These are phyloP conservation scores for Sonneratia caseolaris DNA, from an alignment of 345 rosid species.

Conservation along the genomic window DNA sequence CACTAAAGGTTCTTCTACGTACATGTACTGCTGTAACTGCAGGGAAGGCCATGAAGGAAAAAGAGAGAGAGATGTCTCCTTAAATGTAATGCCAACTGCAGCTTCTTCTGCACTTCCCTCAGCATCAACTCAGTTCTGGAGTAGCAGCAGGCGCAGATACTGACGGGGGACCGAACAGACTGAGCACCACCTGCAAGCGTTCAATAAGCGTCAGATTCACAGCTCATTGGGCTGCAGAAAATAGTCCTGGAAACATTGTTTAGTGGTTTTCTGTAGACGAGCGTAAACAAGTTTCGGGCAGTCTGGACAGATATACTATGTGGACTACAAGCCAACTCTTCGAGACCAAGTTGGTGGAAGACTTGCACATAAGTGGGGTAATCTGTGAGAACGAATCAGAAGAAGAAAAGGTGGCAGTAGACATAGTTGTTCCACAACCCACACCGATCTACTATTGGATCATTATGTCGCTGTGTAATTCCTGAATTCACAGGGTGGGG, in stretches of 20 bases:
- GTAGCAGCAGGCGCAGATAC: conserved; percentile 34
- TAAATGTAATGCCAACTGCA: neutral
- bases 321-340: no score
- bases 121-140: conserved; percentile 22
- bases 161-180: conserved; percentile 67
- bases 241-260: neutral
- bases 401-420: no score
- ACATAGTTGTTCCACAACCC: no score
- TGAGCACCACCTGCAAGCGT: conserved; percentile 60
- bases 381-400: no score
- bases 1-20: neutral
- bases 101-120: neutral
- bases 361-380: no score
- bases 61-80: neutral
- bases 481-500: neutral
- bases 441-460: no score
- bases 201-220: neutral
- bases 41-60: neutral
- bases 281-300: no score
- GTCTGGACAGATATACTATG: no score
- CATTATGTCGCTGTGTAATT: no score
- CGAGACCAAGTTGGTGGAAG: no score
- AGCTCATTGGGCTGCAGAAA: neutral
- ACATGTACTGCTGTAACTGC: neutral
- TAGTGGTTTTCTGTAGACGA: no score